phyloP scores from a whole-genome alignment of 257 asterid species.

The Solanum bulbocastanum region DNA sequence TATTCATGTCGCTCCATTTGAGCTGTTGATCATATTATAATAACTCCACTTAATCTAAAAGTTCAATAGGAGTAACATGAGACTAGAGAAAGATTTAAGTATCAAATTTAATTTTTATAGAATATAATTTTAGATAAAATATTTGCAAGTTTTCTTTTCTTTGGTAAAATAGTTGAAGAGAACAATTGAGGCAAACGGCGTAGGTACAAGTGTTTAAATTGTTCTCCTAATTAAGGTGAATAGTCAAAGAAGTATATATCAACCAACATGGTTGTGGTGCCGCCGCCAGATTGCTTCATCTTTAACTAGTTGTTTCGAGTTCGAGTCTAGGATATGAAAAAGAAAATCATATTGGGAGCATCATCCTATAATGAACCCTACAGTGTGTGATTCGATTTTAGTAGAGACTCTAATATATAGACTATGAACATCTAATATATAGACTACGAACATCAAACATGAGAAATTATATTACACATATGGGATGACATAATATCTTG shows the following conservation, averaged over 20 bases:
- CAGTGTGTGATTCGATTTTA: accelerated
- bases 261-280: neutral
- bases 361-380: accelerated
- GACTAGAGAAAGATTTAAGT: neutral
- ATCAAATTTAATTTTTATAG: neutral
- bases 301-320: too few species aligned
- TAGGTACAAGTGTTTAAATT: neutral
- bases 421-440: neutral
- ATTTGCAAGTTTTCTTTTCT: neutral
- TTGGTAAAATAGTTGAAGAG: neutral
- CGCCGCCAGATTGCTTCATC: neutral
- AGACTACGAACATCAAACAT: neutral
- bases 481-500: neutral
- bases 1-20: neutral
- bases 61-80: neutral
- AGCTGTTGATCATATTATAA: neutral
- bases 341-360: accelerated
- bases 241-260: neutral
- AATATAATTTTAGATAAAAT: neutral
- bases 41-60: neutral
- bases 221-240: neutral
- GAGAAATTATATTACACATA: neutral
- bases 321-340: too few species aligned
- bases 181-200: neutral
- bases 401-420: accelerated